These are phyloP conservation scores for Hymenochaete sp. DNA, from an alignment of 1,284 basidiomycete species.

Conservation along the genomic window DNA sequence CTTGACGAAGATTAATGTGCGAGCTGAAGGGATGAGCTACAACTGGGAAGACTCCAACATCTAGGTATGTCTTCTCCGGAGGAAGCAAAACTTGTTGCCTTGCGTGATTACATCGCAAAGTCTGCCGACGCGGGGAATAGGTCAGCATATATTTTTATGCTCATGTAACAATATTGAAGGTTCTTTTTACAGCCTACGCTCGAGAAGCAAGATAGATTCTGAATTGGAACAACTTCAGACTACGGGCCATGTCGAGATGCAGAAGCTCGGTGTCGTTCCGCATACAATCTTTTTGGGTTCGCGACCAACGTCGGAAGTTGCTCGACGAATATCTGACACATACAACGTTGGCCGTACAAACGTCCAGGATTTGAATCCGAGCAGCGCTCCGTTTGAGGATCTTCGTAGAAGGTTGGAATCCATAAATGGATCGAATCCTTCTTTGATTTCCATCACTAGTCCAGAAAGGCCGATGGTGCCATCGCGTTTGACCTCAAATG, in stretches of 20 bases:
- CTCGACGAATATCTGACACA: conserved; percentile 24
- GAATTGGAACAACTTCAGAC: conserved; percentile 61
- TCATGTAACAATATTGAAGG: conserved; percentile 6
- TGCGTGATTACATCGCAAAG: conserved; percentile 85
- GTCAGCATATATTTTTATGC: conserved; percentile 26
- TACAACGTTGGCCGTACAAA: conserved; percentile 29
- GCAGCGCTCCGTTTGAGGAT: conserved; percentile 58
- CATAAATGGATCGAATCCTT: conserved; percentile 61
- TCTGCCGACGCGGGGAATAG: conserved; percentile 63
- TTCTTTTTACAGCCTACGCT: conserved; percentile 44
- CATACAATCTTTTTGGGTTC: conserved; percentile 89
- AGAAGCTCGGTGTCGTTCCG: conserved; percentile 85
- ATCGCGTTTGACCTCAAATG: conserved; percentile 25
- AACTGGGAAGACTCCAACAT: conserved; percentile 67
- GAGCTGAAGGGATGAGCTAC: conserved; percentile 56
- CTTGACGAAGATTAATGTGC: conserved; percentile 9
- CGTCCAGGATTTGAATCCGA: conserved; percentile 35
- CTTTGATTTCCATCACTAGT: conserved; percentile 36
- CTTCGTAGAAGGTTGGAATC: conserved; percentile 59
- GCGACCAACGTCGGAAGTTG: conserved; percentile 31
- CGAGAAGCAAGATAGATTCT: conserved; percentile 49
- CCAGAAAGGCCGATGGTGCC: too few relatives aligned
- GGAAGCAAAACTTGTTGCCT: conserved; percentile 73
- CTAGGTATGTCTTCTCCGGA: conserved; percentile 75
- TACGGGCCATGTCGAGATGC: conserved; percentile 59